Base-by-base conservation (phyloP, 345 rosid species). In the Toxicodendron radicans region DNA sequence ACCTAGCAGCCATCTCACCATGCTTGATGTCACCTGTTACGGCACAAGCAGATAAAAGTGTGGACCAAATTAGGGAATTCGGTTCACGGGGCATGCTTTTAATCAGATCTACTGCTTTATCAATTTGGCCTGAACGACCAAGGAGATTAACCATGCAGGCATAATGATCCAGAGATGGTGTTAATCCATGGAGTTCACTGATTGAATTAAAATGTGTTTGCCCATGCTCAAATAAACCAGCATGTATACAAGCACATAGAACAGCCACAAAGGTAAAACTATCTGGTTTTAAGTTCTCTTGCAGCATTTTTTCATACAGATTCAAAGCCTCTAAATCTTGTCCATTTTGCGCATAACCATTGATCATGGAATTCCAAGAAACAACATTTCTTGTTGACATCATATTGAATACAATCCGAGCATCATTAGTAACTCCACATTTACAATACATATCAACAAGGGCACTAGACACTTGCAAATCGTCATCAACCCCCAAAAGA, bases 361-460 rank as follows among this genome's bases (percentile, higher is more conserved):
- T 70, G 49, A 87, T 83, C 89, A 87, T 87, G 60, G 86, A 71
- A 73, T 89, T 89, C 93, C 93, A 87, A 60, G 82, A 83, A 75
- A 87, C 83, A 14, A 81, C 80, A 74, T 80, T 89, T 60, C 73
- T 72, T 20, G 78, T 48, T 48, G 81, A 76, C 86, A 87, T 87
- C 64, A 14, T 73, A 54, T 71, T 65, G 58, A 89, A 89, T 57
- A 82, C 68, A 70, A 59, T 5, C 76, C 74, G 73, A 58, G 89
- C 90, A 81, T 84, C 86, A 9, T 20, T 21, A 5, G 79, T 78
- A 74, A 78, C 79, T 79, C 89, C 90, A n/a, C 89, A 87, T 76
- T 87, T 87, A 73, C 89, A 81, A 54, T 87, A 87, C 89, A 89
- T 79, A 72, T 84, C 84, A 64, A 85, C 76, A 59, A 85, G 81